These are phyloP conservation scores for Apostasia ramifera DNA, from an alignment of 106 monocot species.

Conservation along the genomic window DNA sequence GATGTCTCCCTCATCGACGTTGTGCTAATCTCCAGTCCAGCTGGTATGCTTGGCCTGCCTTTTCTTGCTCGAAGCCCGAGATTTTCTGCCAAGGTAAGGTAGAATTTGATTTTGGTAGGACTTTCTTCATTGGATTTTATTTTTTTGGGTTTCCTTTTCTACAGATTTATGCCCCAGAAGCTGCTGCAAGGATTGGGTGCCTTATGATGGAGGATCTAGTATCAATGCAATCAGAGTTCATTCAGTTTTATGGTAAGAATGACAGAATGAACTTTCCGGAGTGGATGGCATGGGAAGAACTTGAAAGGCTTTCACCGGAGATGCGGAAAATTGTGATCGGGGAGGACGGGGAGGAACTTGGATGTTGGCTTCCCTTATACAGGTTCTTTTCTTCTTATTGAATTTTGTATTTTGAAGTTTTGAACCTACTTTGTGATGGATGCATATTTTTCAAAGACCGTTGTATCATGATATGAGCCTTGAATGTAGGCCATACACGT, in stretches of 20 bases:
- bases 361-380: slow-evolving; percentile 65
- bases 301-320: slow-evolving; percentile 25
- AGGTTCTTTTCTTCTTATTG: slow-evolving; percentile 35
- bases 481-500: no score
- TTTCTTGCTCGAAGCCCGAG: slow-evolving; percentile 52
- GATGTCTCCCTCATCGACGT: slow-evolving; percentile 59
- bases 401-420: neutral
- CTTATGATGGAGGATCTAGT: slow-evolving; percentile 89
- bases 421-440: neutral
- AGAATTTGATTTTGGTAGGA: neutral
- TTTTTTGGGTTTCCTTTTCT: slow-evolving; percentile 4
- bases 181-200: slow-evolving; percentile 49
- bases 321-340: slow-evolving; percentile 43
- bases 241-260: slow-evolving; percentile 53
- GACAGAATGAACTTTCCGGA: slow-evolving; percentile 22
- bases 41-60: slow-evolving; percentile 83
- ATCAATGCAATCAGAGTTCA: slow-evolving; percentile 58
- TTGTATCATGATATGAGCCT: no score
- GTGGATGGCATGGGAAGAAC: slow-evolving; percentile 78
- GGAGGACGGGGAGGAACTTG: slow-evolving; percentile 42
- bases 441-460: no score
- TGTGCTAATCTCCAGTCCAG: slow-evolving; percentile 73
- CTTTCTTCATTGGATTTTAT: neutral
- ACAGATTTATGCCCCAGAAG: slow-evolving; percentile 83
- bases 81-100: slow-evolving; percentile 51